Percentiles rank a stretch among this genome's conserved stretches.
These are phyloP conservation scores for Xylaria grammica DNA, from an alignment of 495 filamentous ascomycete species.

Conservation along the genomic window DNA sequence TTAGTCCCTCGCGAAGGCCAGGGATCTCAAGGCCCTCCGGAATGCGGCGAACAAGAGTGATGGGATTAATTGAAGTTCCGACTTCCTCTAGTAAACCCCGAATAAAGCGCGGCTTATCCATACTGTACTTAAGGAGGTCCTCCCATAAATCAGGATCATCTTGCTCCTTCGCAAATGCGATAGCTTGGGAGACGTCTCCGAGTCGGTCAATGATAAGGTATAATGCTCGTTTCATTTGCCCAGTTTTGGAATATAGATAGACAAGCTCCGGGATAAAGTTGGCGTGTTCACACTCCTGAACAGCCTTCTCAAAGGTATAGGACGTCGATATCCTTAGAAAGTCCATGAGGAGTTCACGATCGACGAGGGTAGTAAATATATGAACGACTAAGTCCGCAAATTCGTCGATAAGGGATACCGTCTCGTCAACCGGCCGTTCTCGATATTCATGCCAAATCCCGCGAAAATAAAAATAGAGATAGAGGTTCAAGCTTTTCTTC, in stretches of 20 bases:
- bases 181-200: slow-evolving; percentile 86
- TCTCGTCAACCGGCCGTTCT: slow-evolving; percentile 57
- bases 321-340: slow-evolving; percentile 84
- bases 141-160: slow-evolving; percentile 92
- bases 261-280: slow-evolving; percentile 89
- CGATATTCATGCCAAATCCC: slow-evolving; percentile 73
- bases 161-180: slow-evolving; percentile 91
- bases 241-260: slow-evolving; percentile 91
- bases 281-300: slow-evolving; percentile 73
- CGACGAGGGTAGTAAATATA: slow-evolving; percentile 85
- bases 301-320: slow-evolving; percentile 83
- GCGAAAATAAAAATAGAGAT: slow-evolving; percentile 90
- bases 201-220: slow-evolving; percentile 89
- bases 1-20: slow-evolving; percentile 82
- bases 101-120: slow-evolving; percentile 96
- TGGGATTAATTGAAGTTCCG: slow-evolving; percentile 88
- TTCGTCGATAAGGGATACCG: slow-evolving; percentile 77
- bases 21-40: slow-evolving; percentile 91
- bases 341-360: slow-evolving; percentile 77
- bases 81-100: slow-evolving; percentile 90
- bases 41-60: slow-evolving; percentile 86
- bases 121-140: slow-evolving; percentile 89
- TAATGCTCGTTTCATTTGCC: slow-evolving; percentile 86
- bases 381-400: slow-evolving; percentile 85
- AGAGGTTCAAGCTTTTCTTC: slow-evolving; percentile 61